These are phyloP conservation scores for Exophiala aquamarina DNA, from an alignment of 2,329 filamentous ascomycete genomes.

Conservation along the genomic window DNA sequence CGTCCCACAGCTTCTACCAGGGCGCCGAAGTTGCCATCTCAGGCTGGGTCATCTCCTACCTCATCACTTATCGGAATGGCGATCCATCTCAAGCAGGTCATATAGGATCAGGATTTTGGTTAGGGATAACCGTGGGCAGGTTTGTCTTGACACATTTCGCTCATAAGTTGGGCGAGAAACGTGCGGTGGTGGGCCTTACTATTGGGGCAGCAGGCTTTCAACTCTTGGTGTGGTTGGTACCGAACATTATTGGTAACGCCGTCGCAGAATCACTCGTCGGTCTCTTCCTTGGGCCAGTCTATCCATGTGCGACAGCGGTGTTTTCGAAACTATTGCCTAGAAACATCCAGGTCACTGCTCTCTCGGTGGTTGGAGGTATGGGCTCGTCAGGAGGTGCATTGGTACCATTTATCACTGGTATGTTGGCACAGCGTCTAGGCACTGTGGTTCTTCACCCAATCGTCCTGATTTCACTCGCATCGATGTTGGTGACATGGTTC, in stretches of 20 bases:
- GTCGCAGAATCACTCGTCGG: conserved; percentile 70
- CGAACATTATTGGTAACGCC: conserved; percentile 43
- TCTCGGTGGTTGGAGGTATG: conserved; percentile 41
- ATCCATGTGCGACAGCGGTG: conserved; percentile 58
- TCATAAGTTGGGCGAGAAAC: conserved; percentile 67
- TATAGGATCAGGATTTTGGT: conserved; percentile 65
- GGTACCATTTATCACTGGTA: conserved; percentile 49
- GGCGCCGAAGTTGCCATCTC: conserved; percentile 81
- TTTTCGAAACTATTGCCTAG: conserved; percentile 35
- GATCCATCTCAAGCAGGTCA: conserved; percentile 73
- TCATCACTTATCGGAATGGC: conserved; percentile 71
- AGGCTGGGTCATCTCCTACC: conserved; percentile 83
- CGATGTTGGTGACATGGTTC: conserved; percentile 56
- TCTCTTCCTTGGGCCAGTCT: conserved; percentile 74
- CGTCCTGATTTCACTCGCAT: conserved; percentile 54
- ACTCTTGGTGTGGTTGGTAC: conserved; percentile 30
- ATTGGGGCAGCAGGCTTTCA: conserved; percentile 55
- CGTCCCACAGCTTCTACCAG: conserved; percentile 62
- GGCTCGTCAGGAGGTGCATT: conserved; percentile 44
- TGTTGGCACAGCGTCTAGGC: conserved; percentile 47
- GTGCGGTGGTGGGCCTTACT: conserved; percentile 64
- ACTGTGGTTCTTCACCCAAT: conserved; percentile 55
- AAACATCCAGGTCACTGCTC: conserved; percentile 39
- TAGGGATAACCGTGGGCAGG: conserved; percentile 72
- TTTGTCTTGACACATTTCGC: conserved; percentile 69